phyloP scores from a whole-genome alignment of 306 rosid genomes.

The Delonix regia region DNA sequence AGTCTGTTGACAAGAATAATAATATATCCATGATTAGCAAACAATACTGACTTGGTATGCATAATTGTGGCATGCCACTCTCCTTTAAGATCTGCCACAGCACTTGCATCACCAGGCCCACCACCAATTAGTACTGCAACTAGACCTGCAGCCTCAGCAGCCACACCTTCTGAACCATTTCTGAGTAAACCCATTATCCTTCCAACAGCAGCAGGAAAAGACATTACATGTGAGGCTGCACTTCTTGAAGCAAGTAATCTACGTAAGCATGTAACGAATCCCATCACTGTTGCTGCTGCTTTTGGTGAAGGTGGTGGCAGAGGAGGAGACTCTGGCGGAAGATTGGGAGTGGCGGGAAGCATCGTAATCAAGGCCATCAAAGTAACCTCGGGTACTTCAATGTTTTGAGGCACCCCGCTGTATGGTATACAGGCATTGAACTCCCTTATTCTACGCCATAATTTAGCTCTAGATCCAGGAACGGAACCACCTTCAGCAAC shows the following conservation, averaged over 20 bases:
- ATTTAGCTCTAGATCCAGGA: constrained; percentile 98
- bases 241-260: constrained; percentile 89
- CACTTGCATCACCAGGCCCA: constrained; percentile 83
- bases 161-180: constrained; percentile 98
- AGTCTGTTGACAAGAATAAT: constrained; percentile 88
- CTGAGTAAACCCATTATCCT: constrained; percentile 97
- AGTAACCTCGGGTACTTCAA: constrained; percentile 98
- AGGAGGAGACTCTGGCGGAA: constrained; percentile 99
- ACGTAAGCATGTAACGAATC: constrained; percentile 89
- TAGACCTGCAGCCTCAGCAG: constrained; percentile 95
- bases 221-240: constrained; percentile 95
- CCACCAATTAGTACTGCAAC: constrained; percentile 97
- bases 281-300: constrained; percentile 99
- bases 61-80: constrained; percentile 95
- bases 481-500: constrained; percentile 98
- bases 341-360: constrained; percentile 98
- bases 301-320: constrained; percentile 99
- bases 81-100: constrained; percentile 82
- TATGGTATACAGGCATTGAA: constrained; percentile 95
- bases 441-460: constrained; percentile 99
- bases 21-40: constrained; percentile 76
- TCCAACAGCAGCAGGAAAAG: constrained; percentile 99
- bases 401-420: constrained; percentile 74
- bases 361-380: constrained; percentile 98
- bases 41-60: constrained; percentile 96